Evolutionary conservation across 192 early-diverging fungal species (phyloP), one percentile per base, ranked within the genome.

Genomic region (Polychytrium aggregatum): DNA sequence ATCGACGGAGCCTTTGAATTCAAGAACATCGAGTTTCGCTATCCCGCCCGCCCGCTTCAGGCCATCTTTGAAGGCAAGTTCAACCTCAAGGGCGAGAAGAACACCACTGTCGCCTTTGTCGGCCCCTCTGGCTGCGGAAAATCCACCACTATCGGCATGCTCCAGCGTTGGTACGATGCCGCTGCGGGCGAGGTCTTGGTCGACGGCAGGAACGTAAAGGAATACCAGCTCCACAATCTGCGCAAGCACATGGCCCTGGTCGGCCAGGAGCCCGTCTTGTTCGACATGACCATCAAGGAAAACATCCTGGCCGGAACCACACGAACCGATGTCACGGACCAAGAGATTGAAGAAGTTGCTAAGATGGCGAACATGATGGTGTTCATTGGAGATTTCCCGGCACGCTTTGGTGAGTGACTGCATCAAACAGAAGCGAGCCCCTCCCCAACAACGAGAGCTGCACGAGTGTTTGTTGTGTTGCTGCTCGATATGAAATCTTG

Each of bases 91-190:
- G 76, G 80, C 4, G 38, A 62, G 21, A 67, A 74, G 10, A 82
- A 83, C 24, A 60, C 74, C 63, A 90, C 83, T 13, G 65, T 94
- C 35, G 91, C 91, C 9, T 58, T 95, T 25, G 89, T 91, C 0
- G 92, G 92, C 0, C 74, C 48, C 18, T 88, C 85, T 6, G 90
- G 90, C n/a, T 89, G 83, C 29, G 91, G 91, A 41, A 95, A 95
- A 43, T 59, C 55, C 22, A 76, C 73, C 10, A 43, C 65, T 1
- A 60, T 76, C 39, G 73, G 57, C 76, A 80, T 46, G 70, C 82
- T 68, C 22, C 63, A 92, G 56, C 82, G 91, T 0, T 84, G 82
- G 64, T 96, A 96, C 64, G 90, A 96, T 56, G 63, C 71, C 9
- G 26, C 43, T 21, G 53, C 51, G 7, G 91, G 91, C 14, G 28